Evolutionary conservation across 2,329 filamentous ascomycete genomes (phyloP).

Genomic region (Ascochyta rabiei): DNA sequence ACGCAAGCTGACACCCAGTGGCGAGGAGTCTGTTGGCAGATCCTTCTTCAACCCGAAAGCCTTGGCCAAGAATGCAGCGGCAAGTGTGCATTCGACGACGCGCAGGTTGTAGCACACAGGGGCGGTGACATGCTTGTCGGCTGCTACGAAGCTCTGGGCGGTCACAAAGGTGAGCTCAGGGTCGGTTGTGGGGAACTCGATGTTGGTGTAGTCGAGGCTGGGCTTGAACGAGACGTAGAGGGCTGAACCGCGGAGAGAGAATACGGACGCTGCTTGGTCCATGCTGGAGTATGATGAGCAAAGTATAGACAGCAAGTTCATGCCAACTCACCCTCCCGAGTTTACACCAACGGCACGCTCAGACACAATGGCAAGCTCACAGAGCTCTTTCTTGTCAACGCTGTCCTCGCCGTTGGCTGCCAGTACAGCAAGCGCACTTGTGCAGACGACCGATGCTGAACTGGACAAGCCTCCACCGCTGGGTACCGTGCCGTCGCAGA

Average conservation of each 20-base stretch:
- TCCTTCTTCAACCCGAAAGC: constrained; percentile 61
- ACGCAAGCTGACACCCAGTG: constrained; percentile 80
- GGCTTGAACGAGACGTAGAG: constrained; percentile 91
- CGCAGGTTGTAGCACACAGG: constrained; percentile 96
- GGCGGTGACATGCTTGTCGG: constrained; percentile 92
- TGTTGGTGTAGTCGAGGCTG: constrained; percentile 73
- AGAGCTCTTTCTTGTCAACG: constrained; percentile 89
- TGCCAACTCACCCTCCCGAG: constrained; percentile 75
- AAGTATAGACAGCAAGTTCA: background rate
- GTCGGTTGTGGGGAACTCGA: constrained; percentile 79
- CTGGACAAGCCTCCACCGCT: constrained; percentile 91
- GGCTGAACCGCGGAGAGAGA: constrained; percentile 83
- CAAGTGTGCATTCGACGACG: constrained; percentile 92
- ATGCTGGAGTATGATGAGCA: constrained; percentile 64
- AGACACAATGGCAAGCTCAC: constrained; percentile 91
- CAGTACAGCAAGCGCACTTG: constrained; percentile 87
- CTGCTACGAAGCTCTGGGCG: constrained; percentile 90
- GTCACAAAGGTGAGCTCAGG: constrained; percentile 91
- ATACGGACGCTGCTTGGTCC: constrained; percentile 96
- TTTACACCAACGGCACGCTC: constrained; percentile 96
- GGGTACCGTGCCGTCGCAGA: constrained; percentile 91
- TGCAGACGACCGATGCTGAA: constrained; percentile 90
- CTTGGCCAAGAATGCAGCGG: constrained; percentile 71
- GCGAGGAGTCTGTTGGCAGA: constrained; percentile 78
- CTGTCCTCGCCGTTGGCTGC: constrained; percentile 77